Conservation (phyloP, 2,329 filamentous ascomycete species). For the Biscogniauxia marginata region DNA sequence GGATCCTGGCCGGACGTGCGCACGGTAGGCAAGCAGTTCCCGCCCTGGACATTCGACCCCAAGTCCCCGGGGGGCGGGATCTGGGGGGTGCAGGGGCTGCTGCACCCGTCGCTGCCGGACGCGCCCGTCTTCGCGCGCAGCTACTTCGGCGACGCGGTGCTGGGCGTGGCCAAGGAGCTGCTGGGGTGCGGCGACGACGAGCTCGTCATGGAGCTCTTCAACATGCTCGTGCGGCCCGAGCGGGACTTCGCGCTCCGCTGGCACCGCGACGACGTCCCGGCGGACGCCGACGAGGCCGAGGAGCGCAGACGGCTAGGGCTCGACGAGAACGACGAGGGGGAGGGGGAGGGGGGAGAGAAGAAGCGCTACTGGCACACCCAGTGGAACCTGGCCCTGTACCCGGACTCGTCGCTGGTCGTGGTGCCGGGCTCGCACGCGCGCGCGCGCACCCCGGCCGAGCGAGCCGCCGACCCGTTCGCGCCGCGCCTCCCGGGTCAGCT, state of each 20-base stretch:
- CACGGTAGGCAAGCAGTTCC: slow-evolving; percentile 87
- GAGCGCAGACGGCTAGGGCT: slow-evolving; percentile 61
- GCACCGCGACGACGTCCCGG: slow-evolving; percentile 81
- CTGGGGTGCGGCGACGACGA: slow-evolving; percentile 48
- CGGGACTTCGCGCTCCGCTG: slow-evolving; percentile 72
- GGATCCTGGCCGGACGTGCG: slow-evolving; percentile 80
- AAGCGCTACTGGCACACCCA: slow-evolving; percentile 76
- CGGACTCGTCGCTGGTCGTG: slow-evolving; percentile 69
- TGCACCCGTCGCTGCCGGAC: slow-evolving; percentile 69
- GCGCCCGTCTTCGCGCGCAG: slow-evolving; percentile 60
- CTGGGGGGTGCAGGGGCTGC: slow-evolving; percentile 85
- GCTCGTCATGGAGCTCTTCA: slow-evolving; percentile 82
- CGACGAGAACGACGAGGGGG: slow-evolving; percentile 37
- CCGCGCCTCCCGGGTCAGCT: slow-evolving; percentile 60
- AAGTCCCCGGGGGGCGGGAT: slow-evolving; percentile 60
- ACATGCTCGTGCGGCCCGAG: slow-evolving; percentile 75
- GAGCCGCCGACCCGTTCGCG: slow-evolving; percentile 65
- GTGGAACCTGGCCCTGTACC: slow-evolving; percentile 80
- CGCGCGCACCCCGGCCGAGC: slow-evolving; percentile 67
- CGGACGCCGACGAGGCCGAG: slow-evolving; percentile 63
- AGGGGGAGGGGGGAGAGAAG: slow-evolving; percentile 6
- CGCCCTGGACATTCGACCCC: slow-evolving; percentile 67
- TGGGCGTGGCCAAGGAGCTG: slow-evolving; percentile 64
- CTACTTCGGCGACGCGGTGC: slow-evolving; percentile 70
- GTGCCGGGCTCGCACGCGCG: slow-evolving; percentile 75